phyloP scores from a whole-genome alignment of 2,329 filamentous ascomycete genomes.

The Claviceps capensis region DNA sequence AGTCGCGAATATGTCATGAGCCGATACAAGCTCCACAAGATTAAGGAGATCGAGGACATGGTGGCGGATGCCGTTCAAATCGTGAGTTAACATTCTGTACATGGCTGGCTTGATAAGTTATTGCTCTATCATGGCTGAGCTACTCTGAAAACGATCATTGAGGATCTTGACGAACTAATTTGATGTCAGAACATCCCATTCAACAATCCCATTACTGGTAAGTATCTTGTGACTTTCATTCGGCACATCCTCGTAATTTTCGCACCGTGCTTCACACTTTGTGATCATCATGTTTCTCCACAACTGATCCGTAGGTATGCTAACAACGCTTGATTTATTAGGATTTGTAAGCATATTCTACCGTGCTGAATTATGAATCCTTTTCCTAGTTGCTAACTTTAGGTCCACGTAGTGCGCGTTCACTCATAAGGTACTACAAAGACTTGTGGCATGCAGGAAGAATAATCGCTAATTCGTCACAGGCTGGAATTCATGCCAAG shows the following conservation, averaged over 20 bases:
- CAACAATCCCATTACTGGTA: constrained; percentile 19
- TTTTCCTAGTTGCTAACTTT: background rate
- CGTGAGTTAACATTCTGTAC: background rate
- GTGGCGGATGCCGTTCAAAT: constrained; percentile 37
- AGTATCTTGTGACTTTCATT: background rate
- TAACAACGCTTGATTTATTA: background rate
- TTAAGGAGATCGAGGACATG: constrained; percentile 74
- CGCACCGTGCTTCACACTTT: background rate
- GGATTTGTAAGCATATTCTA: background rate
- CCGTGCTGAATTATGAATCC: rapidly evolving
- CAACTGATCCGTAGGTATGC: background rate
- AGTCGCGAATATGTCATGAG: constrained; percentile 8
- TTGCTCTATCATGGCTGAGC: background rate
- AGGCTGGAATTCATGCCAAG: constrained; percentile 22
- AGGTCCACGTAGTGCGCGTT: background rate
- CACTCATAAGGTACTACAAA: constrained; percentile 1
- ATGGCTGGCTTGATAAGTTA: background rate
- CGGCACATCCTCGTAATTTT: too few species aligned
- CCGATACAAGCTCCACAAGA: constrained; percentile 68
- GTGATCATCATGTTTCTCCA: background rate
- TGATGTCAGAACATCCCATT: constrained; percentile 12
- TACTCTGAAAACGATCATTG: background rate
- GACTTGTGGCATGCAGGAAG: background rate
- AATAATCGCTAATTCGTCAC: background rate
- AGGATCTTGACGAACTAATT: background rate